Base-by-base conservation (phyloP, 768 basidiomycete species). In the Lactarius tabidus region DNA sequence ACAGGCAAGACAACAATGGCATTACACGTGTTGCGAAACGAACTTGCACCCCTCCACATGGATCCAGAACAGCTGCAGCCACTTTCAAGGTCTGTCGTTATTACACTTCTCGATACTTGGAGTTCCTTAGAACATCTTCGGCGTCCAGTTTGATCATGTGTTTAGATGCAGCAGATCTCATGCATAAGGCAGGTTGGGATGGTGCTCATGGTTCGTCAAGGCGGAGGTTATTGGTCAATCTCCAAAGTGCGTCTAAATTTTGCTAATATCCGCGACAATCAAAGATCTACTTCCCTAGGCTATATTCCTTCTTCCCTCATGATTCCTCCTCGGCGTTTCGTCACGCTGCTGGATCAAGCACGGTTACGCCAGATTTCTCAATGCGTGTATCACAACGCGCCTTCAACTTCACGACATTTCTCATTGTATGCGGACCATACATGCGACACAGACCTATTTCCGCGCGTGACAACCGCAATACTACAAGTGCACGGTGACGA, bases 291-390 rank as follows among this genome's bases (percentile, higher is more conserved):
- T 43, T n/a, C 33, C 54, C 23, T 71, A 98, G 96, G 83, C 33
- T 91, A 87, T 77, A 93, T 98, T 72, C 92, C 95, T 10, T 88
- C 95, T 8, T 85, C 90, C 23, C 80, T 93, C 60, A 97, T 98
- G 93, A 87, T 98, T 56, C 97, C 96, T 29, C 88, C 90, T 68
- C 85, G 90, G 55, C 90, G 97, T 53, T 89, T 98, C 63, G 82
- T 87, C 18, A 85, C 91, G 9, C 82, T 99, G 26, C 80, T 99
- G 43, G 83, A 90, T 43, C 95, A 98, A 77, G 90, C 96, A 64
- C 84, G 87, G 62, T 75, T 81, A 69, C 83, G 89, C 75, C 97
- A 99, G 76, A 85, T 86, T 66, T 81, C 85, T 62, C 83, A 82
- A 60, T 98, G 95, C 76, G 75, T 91, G 71, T 98, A 94, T 78